phyloP scores from a whole-genome alignment of 129 eudicot species.

The Lactuca sativa region DNA sequence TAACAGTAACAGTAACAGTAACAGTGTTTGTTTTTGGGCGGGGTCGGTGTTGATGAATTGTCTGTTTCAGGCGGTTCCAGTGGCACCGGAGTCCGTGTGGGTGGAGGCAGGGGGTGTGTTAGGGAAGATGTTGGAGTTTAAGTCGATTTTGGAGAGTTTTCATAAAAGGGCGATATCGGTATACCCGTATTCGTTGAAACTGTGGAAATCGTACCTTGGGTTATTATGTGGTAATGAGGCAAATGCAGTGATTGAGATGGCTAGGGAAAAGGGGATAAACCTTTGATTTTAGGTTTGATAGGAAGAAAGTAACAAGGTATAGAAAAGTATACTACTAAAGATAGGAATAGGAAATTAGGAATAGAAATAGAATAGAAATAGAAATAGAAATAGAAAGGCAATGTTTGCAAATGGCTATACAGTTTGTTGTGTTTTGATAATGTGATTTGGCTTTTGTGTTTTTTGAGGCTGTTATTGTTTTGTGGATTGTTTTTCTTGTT shows the following conservation, averaged over 20 bases:
- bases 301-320: constrained; percentile 7
- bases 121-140: constrained; percentile 32
- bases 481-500: not conserved
- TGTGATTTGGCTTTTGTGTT: not conserved
- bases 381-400: not conserved
- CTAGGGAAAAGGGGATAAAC: constrained; percentile 52
- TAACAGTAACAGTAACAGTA: not conserved
- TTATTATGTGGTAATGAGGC: constrained; percentile 19
- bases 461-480: not conserved
- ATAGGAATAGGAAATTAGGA: not conserved
- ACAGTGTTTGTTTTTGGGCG: constrained; percentile 55
- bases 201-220: constrained; percentile 60
- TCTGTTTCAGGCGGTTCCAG: constrained; percentile 65
- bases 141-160: constrained; percentile 43
- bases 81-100: constrained; percentile 69
- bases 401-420: not conserved
- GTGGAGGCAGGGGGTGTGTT: constrained; percentile 57
- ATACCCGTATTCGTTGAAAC: constrained; percentile 55
- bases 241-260: constrained; percentile 43
- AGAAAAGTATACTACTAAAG: constrained; percentile 3
- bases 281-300: constrained; percentile 23
- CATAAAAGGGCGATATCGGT: constrained; percentile 55
- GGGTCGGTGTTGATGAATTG: constrained; percentile 53
- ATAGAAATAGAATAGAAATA: not conserved
- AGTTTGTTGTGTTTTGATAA: not conserved